Base-by-base conservation (phyloP, 2,329 filamentous ascomycete species). In the Aspergillus pseudotamarii region DNA sequence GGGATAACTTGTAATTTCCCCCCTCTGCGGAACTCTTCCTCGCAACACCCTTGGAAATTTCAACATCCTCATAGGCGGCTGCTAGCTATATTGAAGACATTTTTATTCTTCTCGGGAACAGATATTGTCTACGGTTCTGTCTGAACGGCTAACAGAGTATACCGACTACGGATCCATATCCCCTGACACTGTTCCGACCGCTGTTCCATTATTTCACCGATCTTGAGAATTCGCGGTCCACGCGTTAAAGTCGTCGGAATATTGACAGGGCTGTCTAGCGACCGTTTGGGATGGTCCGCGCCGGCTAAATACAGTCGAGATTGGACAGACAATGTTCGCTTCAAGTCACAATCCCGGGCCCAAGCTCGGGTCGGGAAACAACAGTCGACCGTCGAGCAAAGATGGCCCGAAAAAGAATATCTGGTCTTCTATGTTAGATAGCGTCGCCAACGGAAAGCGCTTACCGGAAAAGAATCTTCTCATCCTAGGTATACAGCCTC, bases 341-440 rank as follows among this genome's bases (percentile, higher is more conserved):
- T 69, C 75, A 67, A 79, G 71, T 69, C 74, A 77, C 64, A 75
- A 71, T 68, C 73, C 71, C 62, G 75, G 73, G 59, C 69, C 72
- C 57, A 76, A 73, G 66, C 67, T 67, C 63, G 70, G 68, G 59
- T 61, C 70, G 48, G 71, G 72, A 60, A 70, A 69, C 59, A 74
- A 76, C 66, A 80, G 78, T 71, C 75, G 78, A 57, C 76, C 80
- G 38, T 75, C 78, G 41, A 85, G 83, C 78, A 89, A 91, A 71
- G 89, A 90, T 77, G 81, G 81, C 51, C 80, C 82, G 67, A 94
- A 92, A 81, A 92, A 92, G 80, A 92, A 96, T 76, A 89, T 97
- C 79, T 97, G 94, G 94, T 94, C 91, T 65, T 93, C 92, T 51
- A 92, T 97, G 91, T 85, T 97, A 69, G 92, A 96, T 78, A 90